Evolutionary conservation across 164 flowering plant species (phyloP).

Genomic region (Pachysandra terminalis): DNA sequence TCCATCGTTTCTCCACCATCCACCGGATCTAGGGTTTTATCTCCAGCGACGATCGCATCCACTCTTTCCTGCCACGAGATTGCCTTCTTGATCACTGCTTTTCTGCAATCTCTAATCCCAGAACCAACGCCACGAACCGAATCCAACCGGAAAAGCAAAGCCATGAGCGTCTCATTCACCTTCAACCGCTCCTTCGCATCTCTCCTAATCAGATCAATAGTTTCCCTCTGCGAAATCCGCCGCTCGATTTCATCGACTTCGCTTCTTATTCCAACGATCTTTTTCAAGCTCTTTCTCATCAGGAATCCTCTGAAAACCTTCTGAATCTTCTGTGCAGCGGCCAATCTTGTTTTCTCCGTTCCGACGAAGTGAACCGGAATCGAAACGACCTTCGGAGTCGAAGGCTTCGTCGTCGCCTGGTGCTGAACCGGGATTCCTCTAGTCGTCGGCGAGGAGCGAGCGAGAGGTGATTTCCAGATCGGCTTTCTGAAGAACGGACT

Average conservation of each 20-base stretch:
- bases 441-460: conserved; percentile 13
- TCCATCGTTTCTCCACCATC: background rate
- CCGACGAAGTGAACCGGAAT: conserved; percentile 50
- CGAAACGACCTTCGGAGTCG: conserved; percentile 36
- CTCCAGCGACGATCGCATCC: conserved; percentile 30
- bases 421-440: conserved; percentile 7
- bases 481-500: conserved; percentile 16
- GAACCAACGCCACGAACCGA: conserved; percentile 52
- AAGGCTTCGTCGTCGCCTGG: background rate
- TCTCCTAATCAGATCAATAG: conserved; percentile 33
- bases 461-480: conserved; percentile 13
- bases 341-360: conserved; percentile 25
- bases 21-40: background rate
- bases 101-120: conserved; percentile 58
- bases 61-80: conserved; percentile 61
- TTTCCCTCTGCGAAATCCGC: conserved; percentile 28
- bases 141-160: conserved; percentile 56
- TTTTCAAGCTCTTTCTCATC: conserved; percentile 54
- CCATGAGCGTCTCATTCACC: conserved; percentile 63
- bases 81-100: conserved; percentile 51
- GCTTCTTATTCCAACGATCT: conserved; percentile 29
- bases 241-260: conserved; percentile 51
- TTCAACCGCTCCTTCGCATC: conserved; percentile 52
- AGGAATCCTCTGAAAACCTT: conserved; percentile 58
- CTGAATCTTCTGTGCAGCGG: conserved; percentile 57